phyloP scores from a whole-genome alignment of 345 rosid species.

The Salix purpurea region DNA sequence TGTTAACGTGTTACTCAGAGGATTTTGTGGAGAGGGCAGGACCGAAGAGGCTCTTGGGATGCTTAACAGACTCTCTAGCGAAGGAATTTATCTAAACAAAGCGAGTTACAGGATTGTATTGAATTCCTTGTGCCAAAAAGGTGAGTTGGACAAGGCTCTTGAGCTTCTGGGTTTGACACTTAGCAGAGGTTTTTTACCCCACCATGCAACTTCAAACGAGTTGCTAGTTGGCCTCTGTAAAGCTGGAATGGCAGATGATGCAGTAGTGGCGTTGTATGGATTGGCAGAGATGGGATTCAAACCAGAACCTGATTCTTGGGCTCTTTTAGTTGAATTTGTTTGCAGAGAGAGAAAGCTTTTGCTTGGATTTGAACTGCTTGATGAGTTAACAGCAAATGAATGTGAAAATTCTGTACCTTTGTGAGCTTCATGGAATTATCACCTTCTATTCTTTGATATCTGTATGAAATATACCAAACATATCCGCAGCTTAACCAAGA shows the following conservation, averaged over 20 bases:
- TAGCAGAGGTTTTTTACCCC: conserved; percentile 55
- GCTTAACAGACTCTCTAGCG: conserved; percentile 45
- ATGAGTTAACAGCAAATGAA: conserved; percentile 38
- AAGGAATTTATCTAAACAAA: conserved; percentile 65
- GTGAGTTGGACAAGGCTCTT: conserved; percentile 56
- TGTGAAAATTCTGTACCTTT: neutral
- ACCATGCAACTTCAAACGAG: conserved; percentile 77
- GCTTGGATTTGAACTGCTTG: conserved; percentile 50
- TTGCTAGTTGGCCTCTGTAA: conserved; percentile 54
- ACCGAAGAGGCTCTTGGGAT: conserved; percentile 55
- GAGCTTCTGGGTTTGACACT: conserved; percentile 58
- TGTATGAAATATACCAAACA: too few relatives aligned
- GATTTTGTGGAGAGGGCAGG: conserved; percentile 61
- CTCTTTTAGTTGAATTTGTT: conserved; percentile 43
- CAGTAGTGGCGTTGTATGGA: conserved; percentile 36
- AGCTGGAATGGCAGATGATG: conserved; percentile 50
- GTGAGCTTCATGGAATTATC: neutral
- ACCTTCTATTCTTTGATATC: neutral
- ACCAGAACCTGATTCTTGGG: conserved; percentile 62
- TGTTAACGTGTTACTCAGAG: conserved; percentile 67
- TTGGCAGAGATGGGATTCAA: conserved; percentile 55
- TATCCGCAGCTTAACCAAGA: too few relatives aligned
- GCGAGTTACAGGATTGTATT: conserved; percentile 78
- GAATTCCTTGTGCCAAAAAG: conserved; percentile 55
- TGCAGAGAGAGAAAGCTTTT: conserved; percentile 74